phyloP scores from a whole-genome alignment of 345 rosid genomes.

The Limnanthes douglasii region DNA sequence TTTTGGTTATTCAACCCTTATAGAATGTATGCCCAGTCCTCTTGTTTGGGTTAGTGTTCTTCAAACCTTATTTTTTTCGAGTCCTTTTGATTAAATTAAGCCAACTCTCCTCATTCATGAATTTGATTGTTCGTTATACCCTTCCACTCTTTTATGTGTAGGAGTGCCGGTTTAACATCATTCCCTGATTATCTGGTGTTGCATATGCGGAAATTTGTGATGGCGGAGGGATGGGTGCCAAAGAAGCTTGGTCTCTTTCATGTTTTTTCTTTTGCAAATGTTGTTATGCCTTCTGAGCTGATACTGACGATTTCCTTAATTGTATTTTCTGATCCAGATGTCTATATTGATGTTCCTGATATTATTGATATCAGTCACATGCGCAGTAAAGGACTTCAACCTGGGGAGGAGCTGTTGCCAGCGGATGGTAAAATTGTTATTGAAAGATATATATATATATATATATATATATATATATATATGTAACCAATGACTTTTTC shows the following conservation, averaged over 20 bases:
- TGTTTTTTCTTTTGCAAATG: conserved; percentile 3
- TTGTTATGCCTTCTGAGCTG: neutral
- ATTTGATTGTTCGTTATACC: no score
- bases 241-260: conserved; percentile 74
- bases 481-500: no score
- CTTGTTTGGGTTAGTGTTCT: no score
- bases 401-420: conserved; percentile 83
- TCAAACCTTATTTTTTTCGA: no score
- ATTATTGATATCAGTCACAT: conserved; percentile 82
- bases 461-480: no score
- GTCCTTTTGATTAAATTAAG: no score
- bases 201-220: conserved; percentile 95
- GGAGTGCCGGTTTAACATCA: conserved; percentile 85
- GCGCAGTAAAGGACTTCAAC: conserved; percentile 94
- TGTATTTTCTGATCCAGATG: conserved; percentile 36
- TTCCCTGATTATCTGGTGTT: conserved; percentile 92
- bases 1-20: no score
- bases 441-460: no score
- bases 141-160: conserved; percentile 19
- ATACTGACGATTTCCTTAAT: conserved; percentile 6
- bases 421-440: conserved; percentile 76
- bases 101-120: no score
- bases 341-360: conserved; percentile 90
- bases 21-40: no score
- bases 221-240: conserved; percentile 99